Evolutionary conservation across 2,329 filamentous ascomycete genomes (phyloP).

Genomic region (Xylaria sp.): DNA sequence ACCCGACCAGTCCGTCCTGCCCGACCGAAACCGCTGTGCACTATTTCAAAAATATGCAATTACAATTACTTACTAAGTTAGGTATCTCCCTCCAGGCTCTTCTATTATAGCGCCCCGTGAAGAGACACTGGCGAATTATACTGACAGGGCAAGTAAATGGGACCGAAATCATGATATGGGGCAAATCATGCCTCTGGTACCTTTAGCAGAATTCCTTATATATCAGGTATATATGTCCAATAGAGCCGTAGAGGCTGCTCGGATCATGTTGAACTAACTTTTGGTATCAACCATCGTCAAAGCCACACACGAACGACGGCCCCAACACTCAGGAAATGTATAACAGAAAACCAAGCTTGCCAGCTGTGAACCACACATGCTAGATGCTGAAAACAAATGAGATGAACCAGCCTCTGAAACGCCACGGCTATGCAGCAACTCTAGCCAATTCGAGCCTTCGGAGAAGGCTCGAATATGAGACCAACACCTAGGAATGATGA

Average conservation of each 20-base stretch:
- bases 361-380: background rate
- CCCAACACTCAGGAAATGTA: background rate
- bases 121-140: too few relatives aligned
- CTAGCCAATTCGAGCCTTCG: constrained; percentile 15
- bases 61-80: too few relatives aligned
- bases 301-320: background rate
- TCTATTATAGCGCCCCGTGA: too few relatives aligned
- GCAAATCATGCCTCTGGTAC: too few relatives aligned
- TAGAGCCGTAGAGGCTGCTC: background rate
- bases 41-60: too few relatives aligned
- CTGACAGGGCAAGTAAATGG: too few relatives aligned
- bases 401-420: constrained; percentile 23
- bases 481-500: constrained; percentile 24
- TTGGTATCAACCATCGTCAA: background rate
- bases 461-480: constrained; percentile 12
- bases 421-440: constrained; percentile 34
- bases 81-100: too few relatives aligned
- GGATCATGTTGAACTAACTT: background rate
- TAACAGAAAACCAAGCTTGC: background rate
- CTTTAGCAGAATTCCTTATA: background rate
- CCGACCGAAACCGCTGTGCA: too few relatives aligned
- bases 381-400: constrained; percentile 7
- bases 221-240: background rate
- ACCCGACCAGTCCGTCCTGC: too few relatives aligned
- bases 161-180: too few relatives aligned